A percentile compares a stretch with the other conserved stretches of the same genome.
These are phyloP conservation scores for Coemansia sp. DNA, from an alignment of 192 early-diverging fungal species.

Conservation along the genomic window DNA sequence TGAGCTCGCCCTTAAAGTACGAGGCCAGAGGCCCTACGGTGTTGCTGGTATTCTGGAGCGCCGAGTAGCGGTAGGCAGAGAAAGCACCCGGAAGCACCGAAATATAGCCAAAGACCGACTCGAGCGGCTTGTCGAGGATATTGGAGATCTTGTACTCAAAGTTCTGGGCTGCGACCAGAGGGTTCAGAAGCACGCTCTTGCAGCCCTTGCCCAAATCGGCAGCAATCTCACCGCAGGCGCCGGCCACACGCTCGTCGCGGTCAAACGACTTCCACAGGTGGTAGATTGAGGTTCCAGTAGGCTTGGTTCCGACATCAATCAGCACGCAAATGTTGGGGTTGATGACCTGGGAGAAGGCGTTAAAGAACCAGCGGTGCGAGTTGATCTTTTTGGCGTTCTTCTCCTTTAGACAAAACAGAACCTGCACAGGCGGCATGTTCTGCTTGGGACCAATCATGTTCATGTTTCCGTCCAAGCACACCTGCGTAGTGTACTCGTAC, in stretches of 20 bases:
- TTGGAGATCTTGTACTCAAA: constrained; percentile 99
- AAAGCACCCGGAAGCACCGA: constrained; percentile 95
- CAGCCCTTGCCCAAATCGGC: constrained; percentile 77
- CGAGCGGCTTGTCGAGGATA: constrained; percentile 95
- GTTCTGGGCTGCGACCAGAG: constrained; percentile 91
- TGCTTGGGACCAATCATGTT: constrained; percentile 65
- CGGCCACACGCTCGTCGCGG: constrained; percentile 73
- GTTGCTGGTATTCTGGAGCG: constrained; percentile 67
- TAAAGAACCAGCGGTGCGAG: constrained; percentile 97
- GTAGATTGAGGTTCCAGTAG: constrained; percentile 79
- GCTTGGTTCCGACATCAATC: constrained; percentile 91
- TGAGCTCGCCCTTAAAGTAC: constrained; percentile 92
- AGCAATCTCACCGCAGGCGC: constrained; percentile 94
- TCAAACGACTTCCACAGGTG: constrained; percentile 94
- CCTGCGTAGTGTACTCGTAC: constrained; percentile 89
- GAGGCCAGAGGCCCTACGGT: constrained; percentile 66
- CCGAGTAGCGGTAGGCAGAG: constrained; percentile 89
- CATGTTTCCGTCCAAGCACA: constrained; percentile 63
- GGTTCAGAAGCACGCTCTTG: constrained; percentile 68
- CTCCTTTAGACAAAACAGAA: constrained; percentile 90
- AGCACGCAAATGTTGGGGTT: constrained; percentile 87
- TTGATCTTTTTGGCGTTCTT: constrained; percentile 93
- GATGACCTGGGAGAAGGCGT: constrained; percentile 80
- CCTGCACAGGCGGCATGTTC: constrained; percentile 79
- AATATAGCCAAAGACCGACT: constrained; percentile 94